Base-by-base conservation (phyloP, 306 rosid genomes). In the Cucurbita pepo region DNA sequence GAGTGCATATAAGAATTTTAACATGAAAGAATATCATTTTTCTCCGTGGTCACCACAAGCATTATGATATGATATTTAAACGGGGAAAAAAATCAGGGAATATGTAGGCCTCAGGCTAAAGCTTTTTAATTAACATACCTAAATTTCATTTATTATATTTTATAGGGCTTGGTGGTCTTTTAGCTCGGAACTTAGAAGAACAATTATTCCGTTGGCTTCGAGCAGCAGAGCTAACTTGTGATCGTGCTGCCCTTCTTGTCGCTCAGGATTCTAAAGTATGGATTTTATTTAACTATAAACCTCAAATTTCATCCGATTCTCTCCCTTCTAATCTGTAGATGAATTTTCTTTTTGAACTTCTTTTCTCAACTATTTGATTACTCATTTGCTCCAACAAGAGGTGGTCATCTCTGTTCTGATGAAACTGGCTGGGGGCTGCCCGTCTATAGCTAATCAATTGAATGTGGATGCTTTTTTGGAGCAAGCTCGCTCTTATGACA, bases 151-250 rank as follows among this genome's bases (percentile, higher is more conserved):
- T 30, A 21, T 69, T 4, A 48, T 50, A 58, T 43, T 72, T 79
- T 69, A 44, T 79, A 94, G 99, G 99, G 77, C 86, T 94, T 75
- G 99, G 99, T 21, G 92, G 91, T 55, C 60, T 91, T 51, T 91
- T 94, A 85, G 97, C 99, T 80, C 95, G 72, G 78, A 87, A 84
- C 75, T 84, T 94, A 79, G 97, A 94, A 83, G 99, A 94, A 80
- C 97, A 90, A 79, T 71, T 94, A 72, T 81, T 91, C 50, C 99
- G 97, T 75, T 94, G 99, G 99, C 91, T 94, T 76, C 87, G 97
- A 85, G 88, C 99, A 50, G 99, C 99, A 50, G 99, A 94, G 84
- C 77, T 94, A 83, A 94, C 97, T 74, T 94, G 99, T 86, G 99
- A 90, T 72, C 97, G 97, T 56, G 99, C 97, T 40, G 97, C 99